A percentile compares a stretch with the other conserved stretches of the same genome.
Conservation (phyloP, 1,284 basidiomycete genomes). For the Ceratobasidium sp. region DNA sequence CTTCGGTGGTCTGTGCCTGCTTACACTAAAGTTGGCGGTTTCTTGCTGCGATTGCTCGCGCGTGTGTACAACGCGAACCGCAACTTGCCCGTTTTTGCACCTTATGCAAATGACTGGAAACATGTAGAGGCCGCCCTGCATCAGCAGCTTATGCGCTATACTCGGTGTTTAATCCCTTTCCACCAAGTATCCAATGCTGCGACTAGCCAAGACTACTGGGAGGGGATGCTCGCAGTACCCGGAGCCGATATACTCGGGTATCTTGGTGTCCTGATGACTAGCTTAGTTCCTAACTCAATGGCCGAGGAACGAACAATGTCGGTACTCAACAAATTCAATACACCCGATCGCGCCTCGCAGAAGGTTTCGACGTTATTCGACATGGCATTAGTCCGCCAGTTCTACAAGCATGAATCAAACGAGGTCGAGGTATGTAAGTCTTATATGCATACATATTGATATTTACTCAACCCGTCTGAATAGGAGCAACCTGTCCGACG, state of each 20-base stretch:
- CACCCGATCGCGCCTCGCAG: constrained; percentile 14
- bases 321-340: constrained; percentile 4
- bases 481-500: neutral
- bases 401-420: constrained; percentile 13
- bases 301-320: constrained; percentile 22
- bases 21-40: constrained; percentile 33
- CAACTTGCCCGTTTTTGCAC: neutral
- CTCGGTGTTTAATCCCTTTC: constrained; percentile 12
- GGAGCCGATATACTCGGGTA: constrained; percentile 3
- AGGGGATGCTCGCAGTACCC: neutral
- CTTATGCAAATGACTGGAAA: neutral
- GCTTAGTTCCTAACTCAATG: constrained; percentile 19
- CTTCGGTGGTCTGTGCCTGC: constrained; percentile 28
- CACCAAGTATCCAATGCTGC: neutral
- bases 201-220: constrained; percentile 12
- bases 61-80: constrained; percentile 18
- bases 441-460: neutral
- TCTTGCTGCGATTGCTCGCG: constrained; percentile 5
- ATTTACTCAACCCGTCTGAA: neutral
- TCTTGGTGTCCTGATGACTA: neutral
- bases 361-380: constrained; percentile 13
- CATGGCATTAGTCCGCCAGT: constrained; percentile 10
- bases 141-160: constrained; percentile 6
- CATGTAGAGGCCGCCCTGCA: neutral
- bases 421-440: neutral